Evolutionary conservation across 202 grass and related monocot species (phyloP).

Genomic region (Elaeis oleifera): DNA sequence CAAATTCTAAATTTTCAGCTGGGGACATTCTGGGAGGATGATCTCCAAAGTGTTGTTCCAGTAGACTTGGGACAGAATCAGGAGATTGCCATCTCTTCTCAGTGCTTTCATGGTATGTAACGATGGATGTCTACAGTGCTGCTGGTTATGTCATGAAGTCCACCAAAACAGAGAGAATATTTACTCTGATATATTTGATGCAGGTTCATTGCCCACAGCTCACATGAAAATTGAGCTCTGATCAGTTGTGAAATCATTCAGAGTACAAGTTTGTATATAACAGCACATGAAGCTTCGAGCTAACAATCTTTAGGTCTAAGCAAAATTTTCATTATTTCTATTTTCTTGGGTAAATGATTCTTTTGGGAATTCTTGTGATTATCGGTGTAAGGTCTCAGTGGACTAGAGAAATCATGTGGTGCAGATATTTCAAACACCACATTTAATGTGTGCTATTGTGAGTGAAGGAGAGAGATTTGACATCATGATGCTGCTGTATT

Average conservation of each 20-base stretch:
- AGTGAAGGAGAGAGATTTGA: slow-evolving; percentile 4
- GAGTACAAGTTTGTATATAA: slow-evolving; percentile 61
- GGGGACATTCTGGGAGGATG: slow-evolving; percentile 83
- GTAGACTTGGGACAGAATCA: slow-evolving; percentile 80
- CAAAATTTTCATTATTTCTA: slow-evolving; percentile 55
- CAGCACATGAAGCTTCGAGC: slow-evolving; percentile 40
- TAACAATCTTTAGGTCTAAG: slow-evolving; percentile 76
- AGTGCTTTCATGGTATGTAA: slow-evolving; percentile 57
- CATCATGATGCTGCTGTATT: neutral
- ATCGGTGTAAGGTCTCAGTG: slow-evolving; percentile 24
- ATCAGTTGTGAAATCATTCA: slow-evolving; percentile 21
- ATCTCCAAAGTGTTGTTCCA: slow-evolving; percentile 77
- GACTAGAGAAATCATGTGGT: neutral
- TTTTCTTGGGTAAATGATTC: slow-evolving; percentile 64
- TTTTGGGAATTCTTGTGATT: slow-evolving; percentile 39
- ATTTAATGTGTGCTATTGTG: neutral
- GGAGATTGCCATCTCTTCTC: slow-evolving; percentile 66
- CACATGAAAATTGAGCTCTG: slow-evolving; percentile 99
- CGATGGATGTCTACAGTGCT: neutral
- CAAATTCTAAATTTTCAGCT: slow-evolving; percentile 27
- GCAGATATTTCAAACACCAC: slow-evolving; percentile 28
- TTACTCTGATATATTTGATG: neutral
- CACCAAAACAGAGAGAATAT: no score
- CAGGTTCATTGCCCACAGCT: slow-evolving; percentile 75
- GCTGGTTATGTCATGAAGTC: neutral